These are phyloP conservation scores for Waltiozyma sp. DNA, from an alignment of 1,139 yeast species.

Conservation along the genomic window DNA sequence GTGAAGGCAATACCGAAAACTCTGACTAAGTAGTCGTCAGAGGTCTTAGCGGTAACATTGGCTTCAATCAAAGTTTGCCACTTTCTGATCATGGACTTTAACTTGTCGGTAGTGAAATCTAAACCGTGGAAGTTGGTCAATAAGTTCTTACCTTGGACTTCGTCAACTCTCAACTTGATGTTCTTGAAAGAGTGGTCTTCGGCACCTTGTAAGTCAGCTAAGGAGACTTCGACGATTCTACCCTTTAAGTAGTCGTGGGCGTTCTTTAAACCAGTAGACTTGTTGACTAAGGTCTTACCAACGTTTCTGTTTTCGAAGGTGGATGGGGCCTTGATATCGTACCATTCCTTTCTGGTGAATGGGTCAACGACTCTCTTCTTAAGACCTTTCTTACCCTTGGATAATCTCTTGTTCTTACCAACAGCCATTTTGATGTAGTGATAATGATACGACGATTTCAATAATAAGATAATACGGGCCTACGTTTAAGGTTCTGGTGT, in stretches of 20 bases:
- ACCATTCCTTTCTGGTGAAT: constrained; percentile 91
- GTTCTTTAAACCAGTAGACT: constrained; percentile 86
- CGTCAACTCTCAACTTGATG: constrained; percentile 83
- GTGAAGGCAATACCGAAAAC: constrained; percentile 88
- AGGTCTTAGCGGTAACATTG: constrained; percentile 83
- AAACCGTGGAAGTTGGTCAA: constrained; percentile 93
- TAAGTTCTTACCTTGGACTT: constrained; percentile 86
- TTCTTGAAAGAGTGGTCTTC: constrained; percentile 91
- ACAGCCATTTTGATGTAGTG: constrained; percentile 55
- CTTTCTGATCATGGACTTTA: constrained; percentile 84
- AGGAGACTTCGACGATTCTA: constrained; percentile 76
- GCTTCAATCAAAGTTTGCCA: constrained; percentile 92
- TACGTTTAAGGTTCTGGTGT: not conserved
- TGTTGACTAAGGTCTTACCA: constrained; percentile 91
- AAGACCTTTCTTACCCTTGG: constrained; percentile 92
- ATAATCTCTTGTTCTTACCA: constrained; percentile 93
- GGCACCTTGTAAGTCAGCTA: constrained; percentile 86
- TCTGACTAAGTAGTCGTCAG: constrained; percentile 85
- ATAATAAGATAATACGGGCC: not conserved
- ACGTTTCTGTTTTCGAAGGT: constrained; percentile 89
- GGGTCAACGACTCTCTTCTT: constrained; percentile 96
- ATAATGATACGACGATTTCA: constrained; percentile 1
- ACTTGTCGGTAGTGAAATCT: constrained; percentile 85
- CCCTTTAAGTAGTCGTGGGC: constrained; percentile 90
- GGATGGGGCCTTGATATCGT: constrained; percentile 90